A percentile compares a stretch with the other conserved stretches of the same genome.
Evolutionary conservation across 2,329 filamentous ascomycete genomes (phyloP).

Genomic region (Parascedosporium putredinis): DNA sequence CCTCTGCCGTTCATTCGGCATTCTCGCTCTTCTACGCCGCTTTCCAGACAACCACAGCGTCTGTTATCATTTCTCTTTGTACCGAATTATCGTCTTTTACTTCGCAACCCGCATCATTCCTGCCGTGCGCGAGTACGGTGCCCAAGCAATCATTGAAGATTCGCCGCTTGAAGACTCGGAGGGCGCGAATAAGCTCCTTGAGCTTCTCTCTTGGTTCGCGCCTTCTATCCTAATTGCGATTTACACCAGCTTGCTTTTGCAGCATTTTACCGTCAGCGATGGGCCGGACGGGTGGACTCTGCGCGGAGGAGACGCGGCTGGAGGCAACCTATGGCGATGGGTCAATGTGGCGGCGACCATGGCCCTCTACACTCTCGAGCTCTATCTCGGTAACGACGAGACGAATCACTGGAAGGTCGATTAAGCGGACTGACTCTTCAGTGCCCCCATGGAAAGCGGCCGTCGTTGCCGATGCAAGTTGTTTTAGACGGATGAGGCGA

Average conservation of each 20-base stretch:
- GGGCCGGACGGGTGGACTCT: constrained; percentile 71
- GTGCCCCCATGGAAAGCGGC: constrained; percentile 10
- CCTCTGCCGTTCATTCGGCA: constrained; percentile 69
- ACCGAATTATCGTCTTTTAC: constrained; percentile 91
- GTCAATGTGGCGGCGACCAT: constrained; percentile 85
- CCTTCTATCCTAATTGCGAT: constrained; percentile 91
- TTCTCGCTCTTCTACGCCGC: constrained; percentile 83
- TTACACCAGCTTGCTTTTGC: constrained; percentile 89
- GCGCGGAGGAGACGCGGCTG: constrained; percentile 63
- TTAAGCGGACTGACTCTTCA: constrained; percentile 43
- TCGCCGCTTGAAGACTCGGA: constrained; percentile 79
- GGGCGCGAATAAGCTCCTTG: constrained; percentile 67
- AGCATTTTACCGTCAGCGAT: constrained; percentile 79
- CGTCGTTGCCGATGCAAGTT: not conserved
- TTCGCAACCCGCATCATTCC: constrained; percentile 93
- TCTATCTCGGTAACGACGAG: constrained; percentile 77
- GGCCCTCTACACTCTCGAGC: constrained; percentile 78
- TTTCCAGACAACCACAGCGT: constrained; percentile 90
- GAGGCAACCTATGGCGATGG: constrained; percentile 87
- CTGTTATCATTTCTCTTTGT: constrained; percentile 92
- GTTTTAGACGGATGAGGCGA: not conserved
- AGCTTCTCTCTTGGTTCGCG: constrained; percentile 85
- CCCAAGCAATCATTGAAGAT: constrained; percentile 71
- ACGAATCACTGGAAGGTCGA: constrained; percentile 94
- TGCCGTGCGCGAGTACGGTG: constrained; percentile 78